Evolutionary conservation across 208 protist genomes (phyloP).

Genomic region (Naegleria gruberi): DNA sequence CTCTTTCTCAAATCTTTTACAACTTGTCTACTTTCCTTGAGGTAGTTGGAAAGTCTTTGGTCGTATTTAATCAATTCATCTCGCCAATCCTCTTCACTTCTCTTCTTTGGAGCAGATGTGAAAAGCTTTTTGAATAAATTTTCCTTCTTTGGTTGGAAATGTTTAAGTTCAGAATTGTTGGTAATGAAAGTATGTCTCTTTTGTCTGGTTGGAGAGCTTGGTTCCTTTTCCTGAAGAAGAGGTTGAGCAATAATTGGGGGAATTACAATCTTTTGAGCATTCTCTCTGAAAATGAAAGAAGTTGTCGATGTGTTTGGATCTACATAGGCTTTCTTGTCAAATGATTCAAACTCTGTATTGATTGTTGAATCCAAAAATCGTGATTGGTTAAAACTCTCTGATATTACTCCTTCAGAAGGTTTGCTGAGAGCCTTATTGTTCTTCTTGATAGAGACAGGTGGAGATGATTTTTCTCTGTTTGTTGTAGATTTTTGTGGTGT

Average conservation of each 20-base stretch:
- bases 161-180: not conserved
- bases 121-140: not conserved
- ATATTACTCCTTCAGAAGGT: not conserved
- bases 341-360: not conserved
- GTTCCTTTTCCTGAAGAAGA: not conserved
- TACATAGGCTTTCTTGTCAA: too few species aligned
- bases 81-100: not conserved
- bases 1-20: not conserved
- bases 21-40: not conserved
- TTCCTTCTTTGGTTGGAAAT: not conserved
- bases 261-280: not conserved
- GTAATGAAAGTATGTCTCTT: not conserved
- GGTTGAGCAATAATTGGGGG: not conserved
- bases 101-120: not conserved
- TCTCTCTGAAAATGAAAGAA: not conserved
- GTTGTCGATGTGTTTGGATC: not conserved
- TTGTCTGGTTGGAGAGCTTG: not conserved
- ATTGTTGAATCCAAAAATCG: not conserved
- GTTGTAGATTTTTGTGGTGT: not conserved
- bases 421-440: not conserved
- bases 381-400: not conserved
- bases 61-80: conserved; percentile 13
- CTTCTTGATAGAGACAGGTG: not conserved
- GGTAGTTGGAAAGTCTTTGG: not conserved
- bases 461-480: not conserved